phyloP scores from a whole-genome alignment of 2,329 filamentous ascomycete species.

The Penicillium freii region DNA sequence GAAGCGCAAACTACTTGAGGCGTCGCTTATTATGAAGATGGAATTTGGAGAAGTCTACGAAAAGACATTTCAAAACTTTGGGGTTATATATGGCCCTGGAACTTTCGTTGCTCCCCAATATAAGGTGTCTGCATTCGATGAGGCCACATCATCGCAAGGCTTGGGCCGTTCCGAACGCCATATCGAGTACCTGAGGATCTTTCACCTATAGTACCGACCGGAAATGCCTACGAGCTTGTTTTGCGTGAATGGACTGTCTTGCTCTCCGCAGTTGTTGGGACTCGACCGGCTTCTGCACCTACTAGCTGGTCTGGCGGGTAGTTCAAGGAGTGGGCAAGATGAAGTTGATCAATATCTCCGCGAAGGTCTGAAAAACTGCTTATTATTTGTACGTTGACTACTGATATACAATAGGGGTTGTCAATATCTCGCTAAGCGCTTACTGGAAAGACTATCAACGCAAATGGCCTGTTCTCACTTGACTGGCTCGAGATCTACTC shows the following conservation, averaged over 20 bases:
- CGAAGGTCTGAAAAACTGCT: background rate
- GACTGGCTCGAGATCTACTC: background rate
- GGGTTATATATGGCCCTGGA: too few relatives aligned
- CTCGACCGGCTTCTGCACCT: background rate
- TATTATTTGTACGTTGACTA: background rate
- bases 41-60: too few relatives aligned
- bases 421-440: background rate
- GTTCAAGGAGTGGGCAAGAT: background rate
- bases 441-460: background rate
- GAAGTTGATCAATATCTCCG: conserved; percentile 4
- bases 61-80: too few relatives aligned
- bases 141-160: background rate
- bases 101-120: background rate
- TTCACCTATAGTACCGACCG: conserved; percentile 1
- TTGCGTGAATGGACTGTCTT: background rate
- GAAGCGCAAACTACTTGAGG: background rate
- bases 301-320: background rate
- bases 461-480: background rate
- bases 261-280: background rate
- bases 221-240: conserved; percentile 1
- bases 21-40: background rate
- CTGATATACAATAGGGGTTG: background rate
- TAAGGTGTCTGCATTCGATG: background rate
- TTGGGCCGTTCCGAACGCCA: background rate
- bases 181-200: background rate